A percentile compares a stretch with the other conserved stretches of the same genome.
These are phyloP conservation scores for Neofusicoccum kwambonambiense DNA, from an alignment of 2,329 filamentous ascomycete genomes.

Conservation along the genomic window DNA sequence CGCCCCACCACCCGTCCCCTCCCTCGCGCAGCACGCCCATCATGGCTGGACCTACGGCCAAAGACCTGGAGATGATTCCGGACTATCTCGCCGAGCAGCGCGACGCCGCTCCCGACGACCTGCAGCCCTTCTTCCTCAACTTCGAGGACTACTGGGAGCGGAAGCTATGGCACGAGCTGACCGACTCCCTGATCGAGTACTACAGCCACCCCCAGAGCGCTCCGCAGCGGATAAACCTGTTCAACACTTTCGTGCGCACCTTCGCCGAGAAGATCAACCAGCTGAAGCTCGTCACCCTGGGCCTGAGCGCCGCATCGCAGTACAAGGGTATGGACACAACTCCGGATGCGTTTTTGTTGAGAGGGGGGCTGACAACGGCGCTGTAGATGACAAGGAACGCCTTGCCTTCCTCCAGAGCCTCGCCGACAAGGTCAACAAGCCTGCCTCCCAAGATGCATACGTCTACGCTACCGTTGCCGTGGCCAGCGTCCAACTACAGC, in stretches of 20 bases:
- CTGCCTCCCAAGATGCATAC: slow-evolving; percentile 89
- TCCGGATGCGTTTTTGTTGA: too few species aligned
- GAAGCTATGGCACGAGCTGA: slow-evolving; percentile 99
- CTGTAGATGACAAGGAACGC: slow-evolving; percentile 77
- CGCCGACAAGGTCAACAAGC: slow-evolving; percentile 84
- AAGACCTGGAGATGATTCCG: slow-evolving; percentile 85
- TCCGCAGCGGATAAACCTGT: slow-evolving; percentile 82
- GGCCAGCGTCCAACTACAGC: slow-evolving; percentile 78
- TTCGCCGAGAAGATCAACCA: slow-evolving; percentile 99
- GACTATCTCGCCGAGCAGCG: slow-evolving; percentile 91
- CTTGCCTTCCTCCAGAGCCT: slow-evolving; percentile 81
- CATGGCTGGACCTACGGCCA: slow-evolving; percentile 43
- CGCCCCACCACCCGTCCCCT: neutral
- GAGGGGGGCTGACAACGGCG: slow-evolving; percentile 27
- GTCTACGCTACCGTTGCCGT: slow-evolving; percentile 92
- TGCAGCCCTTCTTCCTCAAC: slow-evolving; percentile 82
- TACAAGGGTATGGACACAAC: slow-evolving; percentile 62
- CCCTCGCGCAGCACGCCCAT: slow-evolving; percentile 12
- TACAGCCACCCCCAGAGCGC: slow-evolving; percentile 81
- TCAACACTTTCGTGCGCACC: slow-evolving; percentile 90
- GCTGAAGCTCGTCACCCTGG: slow-evolving; percentile 90
- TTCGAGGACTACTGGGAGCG: slow-evolving; percentile 98
- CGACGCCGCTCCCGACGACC: slow-evolving; percentile 80
- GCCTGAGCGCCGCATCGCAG: slow-evolving; percentile 81
- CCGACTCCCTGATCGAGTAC: slow-evolving; percentile 81